Evolutionary conservation across 768 basidiomycete genomes (phyloP), one percentile per base, ranked within the genome.

Genomic region (Suillus americanus): DNA sequence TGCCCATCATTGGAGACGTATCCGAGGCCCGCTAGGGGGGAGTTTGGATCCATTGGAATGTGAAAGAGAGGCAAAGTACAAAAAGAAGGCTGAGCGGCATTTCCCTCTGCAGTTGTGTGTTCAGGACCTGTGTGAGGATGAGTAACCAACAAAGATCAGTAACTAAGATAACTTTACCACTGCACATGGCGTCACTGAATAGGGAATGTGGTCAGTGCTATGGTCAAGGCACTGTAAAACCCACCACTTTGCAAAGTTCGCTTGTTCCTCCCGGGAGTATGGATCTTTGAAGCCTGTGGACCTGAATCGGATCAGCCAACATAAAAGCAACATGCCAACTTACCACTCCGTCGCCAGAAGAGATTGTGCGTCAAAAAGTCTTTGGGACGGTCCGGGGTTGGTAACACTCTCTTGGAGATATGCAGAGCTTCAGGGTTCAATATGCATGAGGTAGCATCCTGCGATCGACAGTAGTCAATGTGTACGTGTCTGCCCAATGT

Each of bases 1-100:
- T 88, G 87, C 0, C 88, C 87, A 60, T 88, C 87, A 23, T 74
- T 75, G 3, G 86, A 88, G 46, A 85, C 64, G 66, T 89, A 83
- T 5, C 86, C 82, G 1, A 73, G 20, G 0, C 75, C 77, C 1
- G 66, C 65, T 1, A 69, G 66, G 1, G 73, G 66, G 6, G 73
- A 66, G 25, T 72, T 72, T 4, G 73, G 67, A 12, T 75, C 69
- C 61, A 71, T 67, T 0, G 78, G 74, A 0, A 76, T 71, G 69
- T 88, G 88, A 72, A 88, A 84, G 45, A 85, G 74, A 0, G 86
- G 83, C 5, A 87, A 70, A 5, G 76, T 78, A 68, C 87, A 89
- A 66, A 80, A 85, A 5, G 85, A 88, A 5, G 85, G 83, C 64
- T 81, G 78, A 0, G 80, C 80, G 3, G 80, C 73, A 20, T 72